Percentiles rank a stretch among this genome's conserved stretches.
These are phyloP conservation scores for Botrytis tulipae DNA, from an alignment of 2,329 filamentous ascomycete species.

Conservation along the genomic window DNA sequence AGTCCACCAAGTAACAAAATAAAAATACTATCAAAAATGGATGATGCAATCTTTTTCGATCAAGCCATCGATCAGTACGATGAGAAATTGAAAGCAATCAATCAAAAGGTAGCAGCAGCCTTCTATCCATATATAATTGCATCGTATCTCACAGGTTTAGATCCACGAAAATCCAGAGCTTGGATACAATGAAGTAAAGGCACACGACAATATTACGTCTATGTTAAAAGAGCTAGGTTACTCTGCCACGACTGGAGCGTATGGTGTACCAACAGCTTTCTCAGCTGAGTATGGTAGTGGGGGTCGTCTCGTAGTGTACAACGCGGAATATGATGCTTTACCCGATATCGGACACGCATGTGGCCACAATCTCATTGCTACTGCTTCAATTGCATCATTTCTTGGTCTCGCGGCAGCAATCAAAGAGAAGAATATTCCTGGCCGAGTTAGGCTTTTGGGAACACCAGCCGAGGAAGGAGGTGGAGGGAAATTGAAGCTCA, in stretches of 20 bases:
- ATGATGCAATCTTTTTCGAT: not conserved
- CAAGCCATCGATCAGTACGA: constrained; percentile 16
- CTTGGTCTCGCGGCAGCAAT: constrained; percentile 38
- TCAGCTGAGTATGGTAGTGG: constrained; percentile 45
- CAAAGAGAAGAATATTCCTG: constrained; percentile 27
- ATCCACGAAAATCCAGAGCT: constrained; percentile 51
- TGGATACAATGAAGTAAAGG: constrained; percentile 50
- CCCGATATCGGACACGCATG: constrained; percentile 45
- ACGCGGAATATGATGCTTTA: constrained; percentile 50
- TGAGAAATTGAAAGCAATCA: constrained; percentile 21
- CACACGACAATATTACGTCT: constrained; percentile 49
- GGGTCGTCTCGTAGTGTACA: constrained; percentile 44
- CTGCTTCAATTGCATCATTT: constrained; percentile 41
- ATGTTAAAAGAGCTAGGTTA: constrained; percentile 48
- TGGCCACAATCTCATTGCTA: constrained; percentile 46
- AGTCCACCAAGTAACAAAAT: not conserved
- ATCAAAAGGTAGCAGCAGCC: constrained; percentile 11
- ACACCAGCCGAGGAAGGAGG: constrained; percentile 36
- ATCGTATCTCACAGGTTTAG: constrained; percentile 28
- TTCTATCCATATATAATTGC: not conserved
- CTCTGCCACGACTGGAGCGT: constrained; percentile 48
- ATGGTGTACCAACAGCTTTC: constrained; percentile 53
- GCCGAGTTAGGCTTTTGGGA: constrained; percentile 37
- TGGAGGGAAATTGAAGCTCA: constrained; percentile 44
- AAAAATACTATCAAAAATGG: not conserved